phyloP scores from a whole-genome alignment of 306 rosid species.

The Trifolium dubium region DNA sequence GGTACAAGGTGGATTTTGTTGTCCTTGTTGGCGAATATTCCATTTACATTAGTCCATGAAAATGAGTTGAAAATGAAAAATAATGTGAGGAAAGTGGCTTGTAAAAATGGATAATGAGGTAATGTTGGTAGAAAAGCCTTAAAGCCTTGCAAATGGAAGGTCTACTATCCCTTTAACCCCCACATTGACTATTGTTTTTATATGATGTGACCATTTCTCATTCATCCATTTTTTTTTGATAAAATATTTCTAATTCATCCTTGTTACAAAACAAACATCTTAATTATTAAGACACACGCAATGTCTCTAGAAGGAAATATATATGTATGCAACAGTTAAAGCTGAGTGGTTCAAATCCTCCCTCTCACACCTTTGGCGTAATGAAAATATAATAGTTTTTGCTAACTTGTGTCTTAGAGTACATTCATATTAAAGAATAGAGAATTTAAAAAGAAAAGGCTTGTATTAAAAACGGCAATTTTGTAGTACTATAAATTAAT shows the following conservation, averaged over 20 bases:
- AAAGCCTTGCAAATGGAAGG: conserved; percentile 32
- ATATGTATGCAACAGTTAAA: neutral
- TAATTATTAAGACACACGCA: neutral
- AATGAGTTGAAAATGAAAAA: conserved; percentile 19
- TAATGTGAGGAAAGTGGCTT: conserved; percentile 34
- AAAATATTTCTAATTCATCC: neutral
- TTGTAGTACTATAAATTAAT: too few species aligned
- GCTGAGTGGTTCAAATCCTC: neutral
- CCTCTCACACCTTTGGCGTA: neutral
- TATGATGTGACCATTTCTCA: conserved; percentile 44
- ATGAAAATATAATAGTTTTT: too few species aligned
- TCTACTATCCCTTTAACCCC: conserved; percentile 50
- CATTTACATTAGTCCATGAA: conserved; percentile 35
- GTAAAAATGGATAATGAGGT: conserved; percentile 54
- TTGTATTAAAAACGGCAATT: too few species aligned
- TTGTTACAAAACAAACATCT: conserved; percentile 4
- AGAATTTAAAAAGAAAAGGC: too few species aligned
- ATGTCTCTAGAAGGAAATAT: conserved; percentile 38
- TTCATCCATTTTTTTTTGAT: too few species aligned
- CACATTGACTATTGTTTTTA: conserved; percentile 47
- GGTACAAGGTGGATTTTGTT: conserved; percentile 28
- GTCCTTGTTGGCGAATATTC: conserved; percentile 36
- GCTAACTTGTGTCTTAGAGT: too few species aligned
- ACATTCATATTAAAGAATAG: too few species aligned
- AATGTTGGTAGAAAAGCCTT: conserved; percentile 47